A percentile compares a stretch with the other conserved stretches of the same genome.
phyloP scores from a whole-genome alignment of 768 basidiomycete species.

The Suillus clintonianus region DNA sequence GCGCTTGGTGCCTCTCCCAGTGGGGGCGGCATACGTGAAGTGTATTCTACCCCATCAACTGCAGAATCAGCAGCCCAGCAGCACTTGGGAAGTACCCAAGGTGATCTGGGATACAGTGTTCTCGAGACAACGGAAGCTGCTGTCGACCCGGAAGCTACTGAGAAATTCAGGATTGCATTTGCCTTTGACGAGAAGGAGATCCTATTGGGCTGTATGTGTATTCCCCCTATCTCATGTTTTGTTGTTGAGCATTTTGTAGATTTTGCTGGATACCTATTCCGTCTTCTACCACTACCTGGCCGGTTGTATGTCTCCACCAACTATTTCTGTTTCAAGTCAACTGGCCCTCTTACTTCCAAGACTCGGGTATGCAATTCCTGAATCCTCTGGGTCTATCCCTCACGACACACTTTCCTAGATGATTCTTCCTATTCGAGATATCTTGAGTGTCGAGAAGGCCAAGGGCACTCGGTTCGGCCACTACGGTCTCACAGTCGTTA shows the following conservation, averaged over 20 bases:
- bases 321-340: slow-evolving; percentile 94
- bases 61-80: slow-evolving; percentile 17
- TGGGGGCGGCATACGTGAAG: slow-evolving; percentile 53
- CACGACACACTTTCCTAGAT: slow-evolving; percentile 55
- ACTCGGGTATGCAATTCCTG: slow-evolving; percentile 67
- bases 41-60: slow-evolving; percentile 48
- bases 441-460: slow-evolving; percentile 80
- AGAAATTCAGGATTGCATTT: slow-evolving; percentile 81
- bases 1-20: slow-evolving; percentile 23
- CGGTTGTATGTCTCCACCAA: slow-evolving; percentile 90
- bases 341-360: slow-evolving; percentile 72
- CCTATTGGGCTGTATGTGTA: slow-evolving; percentile 79
- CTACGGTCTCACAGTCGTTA: slow-evolving; percentile 84
- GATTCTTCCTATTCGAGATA: slow-evolving; percentile 89
- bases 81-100: slow-evolving; percentile 36
- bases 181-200: slow-evolving; percentile 88
- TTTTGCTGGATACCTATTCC: slow-evolving; percentile 87
- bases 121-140: slow-evolving; percentile 70
- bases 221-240: slow-evolving; percentile 1
- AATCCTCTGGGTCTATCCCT: slow-evolving; percentile 1
- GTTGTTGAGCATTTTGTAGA: slow-evolving; percentile 49
- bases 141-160: slow-evolving; percentile 61
- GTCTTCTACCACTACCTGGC: slow-evolving; percentile 87
- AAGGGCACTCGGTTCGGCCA: slow-evolving; percentile 90
- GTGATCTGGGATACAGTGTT: slow-evolving; percentile 78